phyloP scores from a whole-genome alignment of 306 rosid genomes.

The Aeschynomene evenia region DNA sequence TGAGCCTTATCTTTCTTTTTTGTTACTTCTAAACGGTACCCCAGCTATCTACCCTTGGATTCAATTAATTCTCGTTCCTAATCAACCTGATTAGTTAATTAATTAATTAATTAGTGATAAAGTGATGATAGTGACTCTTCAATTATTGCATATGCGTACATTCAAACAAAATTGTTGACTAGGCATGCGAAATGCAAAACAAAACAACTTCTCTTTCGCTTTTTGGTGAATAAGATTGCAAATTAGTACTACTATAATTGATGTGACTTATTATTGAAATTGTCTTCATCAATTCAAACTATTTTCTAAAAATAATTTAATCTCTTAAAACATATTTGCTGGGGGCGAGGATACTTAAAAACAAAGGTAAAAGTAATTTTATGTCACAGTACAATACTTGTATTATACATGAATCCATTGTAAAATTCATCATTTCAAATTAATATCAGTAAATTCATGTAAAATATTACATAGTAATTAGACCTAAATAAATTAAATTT shows the following conservation, averaged over 20 bases:
- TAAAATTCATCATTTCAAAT: no score
- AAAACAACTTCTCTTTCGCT: background rate
- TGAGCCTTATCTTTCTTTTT: no score
- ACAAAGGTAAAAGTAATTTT: no score
- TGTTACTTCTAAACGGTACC: background rate
- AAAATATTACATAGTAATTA: background rate
- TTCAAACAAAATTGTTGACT: background rate
- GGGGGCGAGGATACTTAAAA: no score
- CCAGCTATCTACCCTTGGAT: conserved; percentile 1
- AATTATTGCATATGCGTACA: background rate
- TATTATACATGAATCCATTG: background rate
- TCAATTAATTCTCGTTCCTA: background rate
- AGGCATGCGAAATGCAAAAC: background rate
- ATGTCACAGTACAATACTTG: no score
- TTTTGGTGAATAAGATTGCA: no score
- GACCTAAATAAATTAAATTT: background rate
- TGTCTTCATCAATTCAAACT: no score
- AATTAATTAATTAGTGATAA: no score
- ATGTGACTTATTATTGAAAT: no score
- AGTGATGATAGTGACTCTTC: background rate
- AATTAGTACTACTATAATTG: no score
- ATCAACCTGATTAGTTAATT: background rate
- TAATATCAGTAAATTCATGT: background rate
- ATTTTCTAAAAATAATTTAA: no score
- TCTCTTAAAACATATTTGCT: no score